Percentiles rank a stretch among this genome's conserved stretches.
Evolutionary conservation across 495 filamentous ascomycete species (phyloP).

Genomic region (Corynascus novoguineensis): DNA sequence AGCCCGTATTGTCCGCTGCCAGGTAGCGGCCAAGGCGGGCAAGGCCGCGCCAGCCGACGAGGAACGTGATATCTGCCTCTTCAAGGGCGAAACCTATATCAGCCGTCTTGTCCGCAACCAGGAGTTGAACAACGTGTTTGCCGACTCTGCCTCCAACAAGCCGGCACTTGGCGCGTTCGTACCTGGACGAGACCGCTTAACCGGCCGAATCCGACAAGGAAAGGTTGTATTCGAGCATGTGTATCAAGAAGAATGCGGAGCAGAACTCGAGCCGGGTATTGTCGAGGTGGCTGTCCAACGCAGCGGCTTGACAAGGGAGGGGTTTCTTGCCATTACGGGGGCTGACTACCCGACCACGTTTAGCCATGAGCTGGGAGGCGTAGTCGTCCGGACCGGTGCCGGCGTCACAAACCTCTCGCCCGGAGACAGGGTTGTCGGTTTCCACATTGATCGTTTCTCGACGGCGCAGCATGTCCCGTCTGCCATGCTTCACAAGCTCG

Average conservation of each 20-base stretch:
- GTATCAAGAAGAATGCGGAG: neutral
- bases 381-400: constrained; percentile 15
- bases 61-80: neutral
- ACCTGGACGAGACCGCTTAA: neutral
- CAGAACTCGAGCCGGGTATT: constrained; percentile 14
- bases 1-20: neutral
- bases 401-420: constrained; percentile 5
- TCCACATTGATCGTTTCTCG: neutral
- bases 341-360: constrained; percentile 23
- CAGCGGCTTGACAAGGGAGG: constrained; percentile 22
- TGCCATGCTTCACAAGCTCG: neutral
- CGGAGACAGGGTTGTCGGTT: neutral
- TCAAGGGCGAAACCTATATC: neutral
- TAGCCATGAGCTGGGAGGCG: constrained; percentile 23
- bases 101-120: neutral
- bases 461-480: neutral
- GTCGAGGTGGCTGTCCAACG: constrained; percentile 24
- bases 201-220: neutral
- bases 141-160: neutral
- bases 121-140: neutral
- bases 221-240: neutral
- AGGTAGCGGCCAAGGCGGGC: too few relatives aligned
- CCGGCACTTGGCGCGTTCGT: too few relatives aligned
- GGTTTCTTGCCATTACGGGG: constrained; percentile 20
- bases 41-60: neutral